Conservation (phyloP, 1,284 basidiomycete species). For the Mycena sp. region DNA sequence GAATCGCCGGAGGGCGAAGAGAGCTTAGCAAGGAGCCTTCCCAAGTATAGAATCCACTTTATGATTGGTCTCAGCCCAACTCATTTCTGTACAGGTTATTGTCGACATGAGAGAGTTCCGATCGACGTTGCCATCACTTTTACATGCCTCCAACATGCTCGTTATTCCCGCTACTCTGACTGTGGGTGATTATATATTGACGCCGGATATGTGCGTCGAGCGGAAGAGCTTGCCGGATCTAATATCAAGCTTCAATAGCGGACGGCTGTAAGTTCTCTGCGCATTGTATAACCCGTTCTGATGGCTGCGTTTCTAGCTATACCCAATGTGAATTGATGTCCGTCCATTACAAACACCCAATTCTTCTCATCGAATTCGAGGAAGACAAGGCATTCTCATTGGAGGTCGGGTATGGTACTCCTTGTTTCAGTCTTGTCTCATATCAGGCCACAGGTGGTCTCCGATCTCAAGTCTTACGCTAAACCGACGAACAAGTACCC, state of each 20-base stretch:
- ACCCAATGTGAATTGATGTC: constrained; percentile 99
- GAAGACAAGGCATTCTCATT: constrained; percentile 96
- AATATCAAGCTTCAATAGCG: constrained; percentile 92
- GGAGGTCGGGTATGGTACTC: constrained; percentile 60
- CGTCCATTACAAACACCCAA: constrained; percentile 93
- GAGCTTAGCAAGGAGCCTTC: constrained; percentile 76
- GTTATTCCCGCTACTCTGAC: constrained; percentile 93
- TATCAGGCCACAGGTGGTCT: constrained; percentile 42
- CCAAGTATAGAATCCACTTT: constrained; percentile 63
- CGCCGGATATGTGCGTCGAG: constrained; percentile 96
- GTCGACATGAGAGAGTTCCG: constrained; percentile 98
- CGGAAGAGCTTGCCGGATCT: constrained; percentile 95
- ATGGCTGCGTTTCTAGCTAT: constrained; percentile 71
- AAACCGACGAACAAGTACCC: constrained; percentile 68
- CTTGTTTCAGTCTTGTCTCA: neutral
- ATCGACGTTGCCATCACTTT: constrained; percentile 89
- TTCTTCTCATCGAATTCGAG: constrained; percentile 98
- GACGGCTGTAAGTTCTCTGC: constrained; percentile 81
- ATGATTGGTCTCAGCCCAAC: constrained; percentile 2
- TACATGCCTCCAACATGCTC: constrained; percentile 86
- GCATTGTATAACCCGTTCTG: neutral
- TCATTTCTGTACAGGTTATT: constrained; percentile 69
- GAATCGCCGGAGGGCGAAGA: constrained; percentile 87
- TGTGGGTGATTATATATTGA: constrained; percentile 96
- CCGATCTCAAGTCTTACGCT: constrained; percentile 69